Evolutionary conservation across 1,284 basidiomycete species (phyloP).

Genomic region (Pisolithus thermaeus): DNA sequence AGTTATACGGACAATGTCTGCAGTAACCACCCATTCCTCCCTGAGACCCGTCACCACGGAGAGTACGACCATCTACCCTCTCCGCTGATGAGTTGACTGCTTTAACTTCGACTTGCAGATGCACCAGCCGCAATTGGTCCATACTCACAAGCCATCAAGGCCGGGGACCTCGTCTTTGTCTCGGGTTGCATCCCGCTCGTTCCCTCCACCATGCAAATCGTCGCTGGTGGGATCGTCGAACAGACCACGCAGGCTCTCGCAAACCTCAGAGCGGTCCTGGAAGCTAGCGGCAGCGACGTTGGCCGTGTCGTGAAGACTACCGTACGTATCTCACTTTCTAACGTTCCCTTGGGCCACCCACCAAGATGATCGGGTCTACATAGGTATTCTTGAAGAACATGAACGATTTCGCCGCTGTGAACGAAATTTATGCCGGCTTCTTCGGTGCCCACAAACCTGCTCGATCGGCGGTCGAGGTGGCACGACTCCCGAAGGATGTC

Average conservation of each 20-base stretch:
- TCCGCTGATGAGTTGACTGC: neutral
- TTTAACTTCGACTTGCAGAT: conserved; percentile 37
- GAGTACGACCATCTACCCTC: conserved; percentile 28
- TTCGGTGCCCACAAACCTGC: conserved; percentile 94
- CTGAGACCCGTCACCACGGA: conserved; percentile 49
- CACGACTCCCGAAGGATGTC: conserved; percentile 71
- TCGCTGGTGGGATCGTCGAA: conserved; percentile 74
- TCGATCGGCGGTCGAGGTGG: conserved; percentile 80
- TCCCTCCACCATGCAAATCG: conserved; percentile 70
- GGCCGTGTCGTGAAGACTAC: conserved; percentile 84
- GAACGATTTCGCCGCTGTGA: conserved; percentile 86
- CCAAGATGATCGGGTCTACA: neutral
- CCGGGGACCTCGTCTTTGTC: conserved; percentile 81
- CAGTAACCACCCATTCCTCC: conserved; percentile 44
- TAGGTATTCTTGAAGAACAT: conserved; percentile 91
- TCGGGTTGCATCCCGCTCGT: conserved; percentile 90
- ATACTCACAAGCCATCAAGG: conserved; percentile 86
- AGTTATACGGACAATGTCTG: conserved; percentile 31
- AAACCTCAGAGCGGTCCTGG: conserved; percentile 82
- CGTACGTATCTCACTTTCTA: conserved; percentile 35
- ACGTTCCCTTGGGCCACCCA: neutral
- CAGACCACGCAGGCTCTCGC: conserved; percentile 84
- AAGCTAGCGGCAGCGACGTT: conserved; percentile 74
- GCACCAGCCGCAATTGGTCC: conserved; percentile 87
- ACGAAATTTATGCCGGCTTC: conserved; percentile 70